Conservation (phyloP, 148 eudicot genomes). For the Cornus florida region DNA sequence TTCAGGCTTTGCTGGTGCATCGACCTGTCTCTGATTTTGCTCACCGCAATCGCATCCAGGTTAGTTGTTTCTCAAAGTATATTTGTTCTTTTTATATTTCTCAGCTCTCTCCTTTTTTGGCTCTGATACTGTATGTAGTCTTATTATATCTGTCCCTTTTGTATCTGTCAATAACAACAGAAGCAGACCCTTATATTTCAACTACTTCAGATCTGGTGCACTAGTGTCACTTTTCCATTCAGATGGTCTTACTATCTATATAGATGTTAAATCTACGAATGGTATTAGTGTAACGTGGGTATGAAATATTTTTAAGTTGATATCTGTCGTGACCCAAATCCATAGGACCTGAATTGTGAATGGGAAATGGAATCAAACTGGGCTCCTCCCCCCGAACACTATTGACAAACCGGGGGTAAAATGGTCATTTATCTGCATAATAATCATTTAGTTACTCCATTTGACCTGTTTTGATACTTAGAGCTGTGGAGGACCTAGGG, state of each 20-base stretch:
- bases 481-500: too few relatives aligned
- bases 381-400: too few relatives aligned
- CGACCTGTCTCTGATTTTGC: conserved; percentile 68
- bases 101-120: background rate
- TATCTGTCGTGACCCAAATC: too few relatives aligned
- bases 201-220: background rate
- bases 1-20: conserved; percentile 48
- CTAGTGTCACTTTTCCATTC: background rate
- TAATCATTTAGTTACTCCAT: too few relatives aligned
- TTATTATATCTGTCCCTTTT: background rate
- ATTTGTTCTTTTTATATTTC: background rate
- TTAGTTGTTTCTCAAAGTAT: conserved; percentile 17
- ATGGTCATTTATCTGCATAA: too few relatives aligned
- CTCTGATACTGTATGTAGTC: background rate
- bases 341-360: too few relatives aligned
- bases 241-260: too few relatives aligned
- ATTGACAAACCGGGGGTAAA: too few relatives aligned
- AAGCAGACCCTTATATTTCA: background rate
- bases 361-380: too few relatives aligned
- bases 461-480: too few relatives aligned
- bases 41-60: conserved; percentile 91
- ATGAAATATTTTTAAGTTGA: background rate
- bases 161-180: background rate
- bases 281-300: background rate
- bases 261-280: background rate